A percentile compares a stretch with the other conserved stretches of the same genome.
phyloP scores from a whole-genome alignment of 208 protist genomes.

The Leptomonas seymouri region DNA sequence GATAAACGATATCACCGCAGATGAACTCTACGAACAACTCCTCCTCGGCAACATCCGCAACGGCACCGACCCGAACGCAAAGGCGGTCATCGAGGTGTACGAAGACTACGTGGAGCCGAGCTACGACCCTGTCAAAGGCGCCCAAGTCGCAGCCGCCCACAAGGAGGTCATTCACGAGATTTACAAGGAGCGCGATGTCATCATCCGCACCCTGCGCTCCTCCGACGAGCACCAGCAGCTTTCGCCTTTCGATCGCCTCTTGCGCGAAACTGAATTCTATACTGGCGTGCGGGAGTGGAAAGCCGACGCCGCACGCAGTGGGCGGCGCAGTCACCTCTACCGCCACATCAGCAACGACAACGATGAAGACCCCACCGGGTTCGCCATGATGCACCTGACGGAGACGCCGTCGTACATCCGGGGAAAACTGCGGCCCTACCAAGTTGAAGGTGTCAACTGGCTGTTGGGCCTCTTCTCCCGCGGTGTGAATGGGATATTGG shows the following conservation, averaged over 20 bases:
- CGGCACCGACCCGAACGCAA: slow-evolving; percentile 73
- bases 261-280: slow-evolving; percentile 88
- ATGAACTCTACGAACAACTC: slow-evolving; percentile 84
- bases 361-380: slow-evolving; percentile 51
- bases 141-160: slow-evolving; percentile 44
- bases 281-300: slow-evolving; percentile 82
- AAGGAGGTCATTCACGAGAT: slow-evolving; percentile 44
- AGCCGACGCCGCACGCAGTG: slow-evolving; percentile 18
- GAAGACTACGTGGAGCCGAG: slow-evolving; percentile 73
- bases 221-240: slow-evolving; percentile 64
- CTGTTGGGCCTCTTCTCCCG: slow-evolving; percentile 95
- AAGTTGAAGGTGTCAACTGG: slow-evolving; percentile 99
- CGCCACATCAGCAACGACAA: slow-evolving; percentile 29
- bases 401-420: slow-evolving; percentile 90
- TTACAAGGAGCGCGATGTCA: slow-evolving; percentile 58
- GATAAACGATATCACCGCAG: slow-evolving; percentile 74
- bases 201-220: slow-evolving; percentile 66
- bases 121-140: slow-evolving; percentile 53
- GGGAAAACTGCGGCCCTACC: slow-evolving; percentile 96
- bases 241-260: slow-evolving; percentile 73
- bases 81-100: slow-evolving; percentile 51
- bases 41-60: slow-evolving; percentile 70
- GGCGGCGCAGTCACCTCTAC: slow-evolving; percentile 29
- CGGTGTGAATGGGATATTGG: slow-evolving; percentile 98
- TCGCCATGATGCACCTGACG: slow-evolving; percentile 74